Evolutionary conservation across 495 filamentous ascomycete genomes (phyloP).

Genomic region (Xylaria palmicola): DNA sequence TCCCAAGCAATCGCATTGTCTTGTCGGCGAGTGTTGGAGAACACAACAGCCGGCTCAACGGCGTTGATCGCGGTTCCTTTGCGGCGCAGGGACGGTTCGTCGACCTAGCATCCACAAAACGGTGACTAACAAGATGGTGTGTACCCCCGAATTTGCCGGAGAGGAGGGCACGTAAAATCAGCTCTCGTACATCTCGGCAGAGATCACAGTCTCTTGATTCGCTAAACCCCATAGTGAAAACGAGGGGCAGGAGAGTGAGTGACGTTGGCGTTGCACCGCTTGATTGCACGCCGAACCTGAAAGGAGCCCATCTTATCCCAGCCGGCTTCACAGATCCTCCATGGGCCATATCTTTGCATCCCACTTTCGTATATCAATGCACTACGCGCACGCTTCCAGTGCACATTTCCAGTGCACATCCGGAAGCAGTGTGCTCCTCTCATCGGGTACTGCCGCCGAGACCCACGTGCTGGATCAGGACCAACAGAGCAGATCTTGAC

Average conservation of each 20-base stretch:
- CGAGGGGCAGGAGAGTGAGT: not conserved
- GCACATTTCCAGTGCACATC: too few relatives aligned
- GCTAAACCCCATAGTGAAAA: not conserved
- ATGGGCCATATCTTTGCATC: not conserved
- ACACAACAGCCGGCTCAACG: not conserved
- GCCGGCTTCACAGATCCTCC: not conserved
- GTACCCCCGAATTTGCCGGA: constrained; percentile 15
- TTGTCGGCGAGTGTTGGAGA: not conserved
- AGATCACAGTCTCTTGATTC: constrained; percentile 7
- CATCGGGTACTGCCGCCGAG: too few relatives aligned
- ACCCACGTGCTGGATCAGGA: too few relatives aligned
- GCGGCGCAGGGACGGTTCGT: constrained; percentile 3
- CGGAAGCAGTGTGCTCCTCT: not conserved
- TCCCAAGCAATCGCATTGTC: not conserved
- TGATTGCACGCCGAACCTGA: not conserved
- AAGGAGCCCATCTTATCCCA: not conserved
- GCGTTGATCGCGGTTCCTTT: not conserved
- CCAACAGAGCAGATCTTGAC: not conserved
- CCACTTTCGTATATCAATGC: not conserved
- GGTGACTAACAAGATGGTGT: constrained; percentile 1
- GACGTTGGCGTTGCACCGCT: constrained; percentile 4
- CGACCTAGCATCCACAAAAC: not conserved
- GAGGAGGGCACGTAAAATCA: constrained; percentile 3
- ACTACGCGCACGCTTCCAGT: not conserved
- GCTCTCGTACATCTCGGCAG: constrained; percentile 9